Evolutionary conservation across 1,139 yeast species (phyloP), one percentile per base, ranked within the genome.

Genomic region (Suhomyces chickasaworum): DNA sequence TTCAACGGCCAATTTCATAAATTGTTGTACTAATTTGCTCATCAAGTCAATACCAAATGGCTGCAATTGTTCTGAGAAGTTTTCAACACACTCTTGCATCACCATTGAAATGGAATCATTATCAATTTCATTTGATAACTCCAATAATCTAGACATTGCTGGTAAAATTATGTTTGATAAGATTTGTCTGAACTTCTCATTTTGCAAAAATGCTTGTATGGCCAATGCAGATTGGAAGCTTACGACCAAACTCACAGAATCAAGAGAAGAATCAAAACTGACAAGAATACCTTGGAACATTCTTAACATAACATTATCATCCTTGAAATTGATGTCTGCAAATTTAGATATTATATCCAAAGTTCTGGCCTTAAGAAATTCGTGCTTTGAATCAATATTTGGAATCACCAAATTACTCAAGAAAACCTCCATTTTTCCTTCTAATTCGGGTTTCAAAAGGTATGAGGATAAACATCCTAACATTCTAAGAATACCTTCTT

Each of bases 41-140:
- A 91, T 89, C 57, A 93, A 75, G 54, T 89, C 95, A 37, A 87
- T 83, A 7, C 98, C 97, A 67, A 91, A 93, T 25, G 99, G 98
- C 55, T 91, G 95, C 54, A 93, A 73, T 65, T 91, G 96, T 55
- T 84, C 89, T 3, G 96, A 78, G 64, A 86, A 93, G 47, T 80
- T 83, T 59, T 91, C 97, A 20, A 93, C 98, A 63, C 95, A 86
- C 58, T 91, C 97, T 69, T 93, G 98, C 87, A 93, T 89, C 13
- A 93, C 97, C 31, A 86, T 88, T 15, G 96, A 82, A 32, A 93
- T 78, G 2, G 93, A 81, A 63, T 93, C 99, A 51, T 86, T 84
- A 58, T 93, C 99, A 52, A 91, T 81, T 53, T 85, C 85, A 61
- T 89, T 86, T 7, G 95, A 85, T 41, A 93, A 69, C 22, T 80